phyloP scores from a whole-genome alignment of 257 asterid species.

The Penstemon barbatus region DNA sequence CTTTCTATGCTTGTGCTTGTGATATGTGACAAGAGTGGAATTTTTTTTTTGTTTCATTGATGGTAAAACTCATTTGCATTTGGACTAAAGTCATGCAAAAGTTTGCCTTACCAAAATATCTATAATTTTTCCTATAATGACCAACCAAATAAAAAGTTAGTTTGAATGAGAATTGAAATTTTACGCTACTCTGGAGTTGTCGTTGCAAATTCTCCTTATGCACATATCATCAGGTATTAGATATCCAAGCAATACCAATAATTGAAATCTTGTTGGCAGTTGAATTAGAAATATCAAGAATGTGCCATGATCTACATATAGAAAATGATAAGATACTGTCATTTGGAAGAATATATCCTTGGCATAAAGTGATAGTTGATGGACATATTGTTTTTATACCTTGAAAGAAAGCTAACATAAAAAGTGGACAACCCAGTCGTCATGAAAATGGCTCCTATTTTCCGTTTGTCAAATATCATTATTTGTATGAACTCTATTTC shows the following conservation, averaged over 20 bases:
- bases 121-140: background rate
- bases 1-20: too few species aligned
- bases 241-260: background rate
- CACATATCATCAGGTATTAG: background rate
- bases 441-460: background rate
- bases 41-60: background rate
- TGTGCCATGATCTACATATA: background rate
- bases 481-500: background rate
- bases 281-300: background rate
- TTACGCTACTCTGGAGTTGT: background rate
- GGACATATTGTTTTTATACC: background rate
- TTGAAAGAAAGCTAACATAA: too few species aligned
- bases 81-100: too few species aligned
- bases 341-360: too few species aligned
- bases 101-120: background rate
- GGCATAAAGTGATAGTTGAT: background rate
- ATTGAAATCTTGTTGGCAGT: background rate
- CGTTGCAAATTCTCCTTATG: too few species aligned
- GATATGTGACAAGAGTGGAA: background rate
- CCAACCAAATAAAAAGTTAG: background rate
- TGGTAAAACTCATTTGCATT: too few species aligned
- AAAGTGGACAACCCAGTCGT: background rate
- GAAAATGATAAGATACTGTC: background rate
- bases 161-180: background rate
- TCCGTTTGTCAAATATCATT: background rate